Conservation (phyloP, 352 stramenopile genomes). For the Phytophthora cryptogea region DNA sequence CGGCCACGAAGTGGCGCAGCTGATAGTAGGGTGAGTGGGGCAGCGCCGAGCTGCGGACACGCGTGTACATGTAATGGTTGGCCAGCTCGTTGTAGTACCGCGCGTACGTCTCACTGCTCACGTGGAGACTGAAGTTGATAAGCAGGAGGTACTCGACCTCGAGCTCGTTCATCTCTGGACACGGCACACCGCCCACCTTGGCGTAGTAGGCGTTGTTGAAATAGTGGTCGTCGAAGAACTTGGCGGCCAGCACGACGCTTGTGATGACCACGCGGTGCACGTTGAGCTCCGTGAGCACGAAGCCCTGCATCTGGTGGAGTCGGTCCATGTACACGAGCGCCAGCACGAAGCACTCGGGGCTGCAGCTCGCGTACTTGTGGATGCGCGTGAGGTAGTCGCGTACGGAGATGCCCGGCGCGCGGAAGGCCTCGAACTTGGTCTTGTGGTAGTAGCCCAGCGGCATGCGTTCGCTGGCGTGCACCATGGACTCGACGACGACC, state of each 20-base stretch:
- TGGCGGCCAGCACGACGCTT: slow-evolving; percentile 96
- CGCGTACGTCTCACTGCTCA: slow-evolving; percentile 88
- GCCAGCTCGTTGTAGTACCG: slow-evolving; percentile 93
- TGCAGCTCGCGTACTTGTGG: slow-evolving; percentile 98
- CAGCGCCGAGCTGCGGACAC: slow-evolving; percentile 42
- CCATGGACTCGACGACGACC: slow-evolving; percentile 79
- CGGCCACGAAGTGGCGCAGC: slow-evolving; percentile 69
- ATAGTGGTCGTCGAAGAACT: slow-evolving; percentile 99
- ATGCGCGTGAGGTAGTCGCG: slow-evolving; percentile 91
- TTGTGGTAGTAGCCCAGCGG: slow-evolving; percentile 59
- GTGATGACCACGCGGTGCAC: slow-evolving; percentile 98
- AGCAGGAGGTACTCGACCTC: slow-evolving; percentile 98
- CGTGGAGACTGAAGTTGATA: slow-evolving; percentile 98
- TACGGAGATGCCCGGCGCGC: slow-evolving; percentile 79
- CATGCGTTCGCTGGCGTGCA: slow-evolving; percentile 65
- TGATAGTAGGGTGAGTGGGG: slow-evolving; percentile 49
- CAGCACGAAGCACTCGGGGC: slow-evolving; percentile 98
- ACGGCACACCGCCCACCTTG: slow-evolving; percentile 94
- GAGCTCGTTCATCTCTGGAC: slow-evolving; percentile 96
- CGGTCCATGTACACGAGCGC: slow-evolving; percentile 99
- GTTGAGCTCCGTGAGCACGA: slow-evolving; percentile 97
- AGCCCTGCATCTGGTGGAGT: slow-evolving; percentile 96
- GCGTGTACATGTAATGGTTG: slow-evolving; percentile 85
- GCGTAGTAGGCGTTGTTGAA: slow-evolving; percentile 99
- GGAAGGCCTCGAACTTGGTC: slow-evolving; percentile 89